phyloP scores from a whole-genome alignment of 2,329 filamentous ascomycete genomes.

The Phaeomoniella chlamydospora region DNA sequence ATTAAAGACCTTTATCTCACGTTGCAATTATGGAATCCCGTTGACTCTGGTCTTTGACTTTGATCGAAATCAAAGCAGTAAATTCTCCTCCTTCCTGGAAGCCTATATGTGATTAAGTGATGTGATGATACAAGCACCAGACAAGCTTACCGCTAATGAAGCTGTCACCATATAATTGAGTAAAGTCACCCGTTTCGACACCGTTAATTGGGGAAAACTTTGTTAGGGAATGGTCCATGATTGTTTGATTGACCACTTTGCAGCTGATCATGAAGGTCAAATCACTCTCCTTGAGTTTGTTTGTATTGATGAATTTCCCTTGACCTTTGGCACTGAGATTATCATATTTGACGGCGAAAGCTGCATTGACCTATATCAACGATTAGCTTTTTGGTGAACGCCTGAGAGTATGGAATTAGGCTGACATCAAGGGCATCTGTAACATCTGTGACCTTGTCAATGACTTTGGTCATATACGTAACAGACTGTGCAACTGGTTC shows the following conservation, averaged over 20 bases:
- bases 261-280: slow-evolving; percentile 11
- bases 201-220: slow-evolving; percentile 7
- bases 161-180: slow-evolving; percentile 18
- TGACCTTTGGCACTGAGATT: slow-evolving; percentile 16
- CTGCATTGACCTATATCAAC: no score
- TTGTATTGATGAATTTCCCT: slow-evolving; percentile 9
- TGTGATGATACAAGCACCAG: no score
- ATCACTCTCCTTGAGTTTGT: slow-evolving; percentile 10
- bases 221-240: slow-evolving; percentile 3
- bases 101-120: no score
- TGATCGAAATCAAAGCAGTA: slow-evolving; percentile 18
- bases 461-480: no score
- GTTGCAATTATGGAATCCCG: no score
- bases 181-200: slow-evolving; percentile 13
- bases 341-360: slow-evolving; percentile 22
- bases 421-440: slow-evolving; percentile 24
- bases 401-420: no score
- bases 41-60: slow-evolving; percentile 17
- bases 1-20: no score
- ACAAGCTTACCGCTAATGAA: no score
- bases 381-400: no score
- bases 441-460: slow-evolving; percentile 21
- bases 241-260: slow-evolving; percentile 10
- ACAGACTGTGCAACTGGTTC: no score
- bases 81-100: slow-evolving; percentile 19